These are phyloP conservation scores for Leucosporidium creatinivorum DNA, from an alignment of 768 basidiomycete species.

Conservation along the genomic window DNA sequence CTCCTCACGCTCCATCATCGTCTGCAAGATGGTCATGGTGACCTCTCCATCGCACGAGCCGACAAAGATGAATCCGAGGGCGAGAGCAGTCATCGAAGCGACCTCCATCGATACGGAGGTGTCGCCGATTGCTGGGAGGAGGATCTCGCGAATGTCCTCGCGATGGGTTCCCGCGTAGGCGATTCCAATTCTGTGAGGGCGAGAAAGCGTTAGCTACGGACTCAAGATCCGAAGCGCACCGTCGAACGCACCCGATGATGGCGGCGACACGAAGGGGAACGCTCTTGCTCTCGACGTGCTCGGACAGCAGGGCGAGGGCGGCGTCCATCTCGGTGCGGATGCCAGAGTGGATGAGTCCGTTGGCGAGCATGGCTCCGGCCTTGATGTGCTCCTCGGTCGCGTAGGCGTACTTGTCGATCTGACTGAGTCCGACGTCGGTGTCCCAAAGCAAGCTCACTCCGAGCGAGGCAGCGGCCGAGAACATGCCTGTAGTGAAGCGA, in stretches of 20 bases:
- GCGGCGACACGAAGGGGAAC: constrained; percentile 75
- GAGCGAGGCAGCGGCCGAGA: constrained; percentile 89
- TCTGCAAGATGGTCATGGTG: constrained; percentile 78
- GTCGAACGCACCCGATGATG: constrained; percentile 64
- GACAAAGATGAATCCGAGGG: constrained; percentile 90
- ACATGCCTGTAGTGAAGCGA: constrained; percentile 62
- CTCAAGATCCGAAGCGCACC: too few relatives aligned
- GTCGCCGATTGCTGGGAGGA: constrained; percentile 77
- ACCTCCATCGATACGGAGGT: constrained; percentile 82
- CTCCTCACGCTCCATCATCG: constrained; percentile 61
- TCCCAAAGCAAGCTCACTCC: constrained; percentile 94
- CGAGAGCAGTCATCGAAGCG: constrained; percentile 70
- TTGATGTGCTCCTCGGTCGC: constrained; percentile 95
- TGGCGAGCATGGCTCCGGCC: constrained; percentile 90
- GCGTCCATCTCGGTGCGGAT: constrained; percentile 90
- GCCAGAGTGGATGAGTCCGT: constrained; percentile 80
- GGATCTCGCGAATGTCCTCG: constrained; percentile 65
- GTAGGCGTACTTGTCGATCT: constrained; percentile 96
- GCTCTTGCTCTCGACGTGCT: constrained; percentile 81
- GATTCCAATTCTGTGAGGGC: constrained; percentile 59
- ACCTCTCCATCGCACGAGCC: constrained; percentile 93
- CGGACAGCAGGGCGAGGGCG: constrained; percentile 78
- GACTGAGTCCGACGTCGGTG: constrained; percentile 82
- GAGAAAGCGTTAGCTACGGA: too few relatives aligned
- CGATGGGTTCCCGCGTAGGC: constrained; percentile 92